Percentiles rank a stretch among this genome's conserved stretches.
Evolutionary conservation across 306 rosid genomes (phyloP).

Genomic region (Vicia sativa): DNA sequence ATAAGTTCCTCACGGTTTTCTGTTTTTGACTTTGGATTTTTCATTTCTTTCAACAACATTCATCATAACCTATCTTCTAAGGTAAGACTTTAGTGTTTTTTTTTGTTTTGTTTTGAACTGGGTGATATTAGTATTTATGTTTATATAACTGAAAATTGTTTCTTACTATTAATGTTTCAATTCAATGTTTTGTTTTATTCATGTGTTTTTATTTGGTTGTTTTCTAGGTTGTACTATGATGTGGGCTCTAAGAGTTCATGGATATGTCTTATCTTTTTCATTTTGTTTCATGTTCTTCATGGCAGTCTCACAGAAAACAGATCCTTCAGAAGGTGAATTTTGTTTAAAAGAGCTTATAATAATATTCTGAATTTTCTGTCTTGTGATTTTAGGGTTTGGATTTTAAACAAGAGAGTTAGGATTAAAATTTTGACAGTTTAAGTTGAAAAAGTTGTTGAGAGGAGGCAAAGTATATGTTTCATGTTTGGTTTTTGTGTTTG

Average conservation of each 20-base stretch:
- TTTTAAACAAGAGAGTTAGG: background rate
- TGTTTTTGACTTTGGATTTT: constrained; percentile 43
- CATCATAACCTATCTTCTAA: constrained; percentile 26
- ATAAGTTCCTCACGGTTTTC: constrained; percentile 43
- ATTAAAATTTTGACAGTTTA: constrained; percentile 11
- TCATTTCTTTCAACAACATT: constrained; percentile 18
- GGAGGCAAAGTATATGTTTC: background rate
- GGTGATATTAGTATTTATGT: background rate
- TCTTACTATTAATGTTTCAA: constrained; percentile 14
- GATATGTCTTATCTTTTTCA: constrained; percentile 47
- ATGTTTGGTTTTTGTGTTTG: background rate
- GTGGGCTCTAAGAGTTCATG: constrained; percentile 51
- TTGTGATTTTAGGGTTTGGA: constrained; percentile 15
- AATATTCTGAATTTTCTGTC: constrained; percentile 16
- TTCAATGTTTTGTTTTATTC: background rate
- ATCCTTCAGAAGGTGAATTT: constrained; percentile 77
- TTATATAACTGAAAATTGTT: constrained; percentile 9
- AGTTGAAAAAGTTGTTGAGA: constrained; percentile 18
- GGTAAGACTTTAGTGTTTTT: constrained; percentile 25
- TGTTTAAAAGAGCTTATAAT: background rate
- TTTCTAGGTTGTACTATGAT: constrained; percentile 52
- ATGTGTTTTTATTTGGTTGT: background rate
- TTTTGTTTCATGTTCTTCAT: constrained; percentile 43
- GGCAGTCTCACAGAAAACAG: constrained; percentile 47
- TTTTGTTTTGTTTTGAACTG: constrained; percentile 11